Base-by-base conservation (phyloP, 148 eudicot species). In the Rhododendron ovatum region DNA sequence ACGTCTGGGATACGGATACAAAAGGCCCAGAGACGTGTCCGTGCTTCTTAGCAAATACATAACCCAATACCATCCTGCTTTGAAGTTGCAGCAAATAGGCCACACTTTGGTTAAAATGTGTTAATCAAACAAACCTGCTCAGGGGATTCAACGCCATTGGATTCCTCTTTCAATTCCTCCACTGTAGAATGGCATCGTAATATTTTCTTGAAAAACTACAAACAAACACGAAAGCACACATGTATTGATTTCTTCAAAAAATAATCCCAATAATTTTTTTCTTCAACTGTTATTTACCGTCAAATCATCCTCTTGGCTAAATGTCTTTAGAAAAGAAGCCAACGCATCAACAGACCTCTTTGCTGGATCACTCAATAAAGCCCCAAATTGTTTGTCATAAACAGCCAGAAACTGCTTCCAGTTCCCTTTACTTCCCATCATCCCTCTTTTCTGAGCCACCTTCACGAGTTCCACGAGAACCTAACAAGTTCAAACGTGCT, bases 381-480 rank as follows among this genome's bases (percentile, higher is more conserved):
- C 85, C 53, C 99, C 99, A 84, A 92, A 77, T 86, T 91, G 89
- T 88, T 84, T 94, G 86, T 95, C 98, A 84, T 92, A 87, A 82
- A 78, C 86, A 78, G 85, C 85, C 73, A 98, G 84, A 82, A 98
- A 98, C 17, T 95, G 93, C 90, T 98, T 95, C 99, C 99, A 98
- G 45, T 79, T 88, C 63, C 99, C 99, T 61, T 91, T 90, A 15
- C 91, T 95, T 81, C 99, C 99, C 65, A 81, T 55, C 98, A 94
- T 93, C 78, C 91, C 94, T 73, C 82, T 80, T 87, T 93, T 94
- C 84, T 95, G 99, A 33, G 93, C 90, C 90, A 91, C 48, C 89
- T 94, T 98, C 63, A 95, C 98, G 63, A 93, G 87, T 81, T 92
- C 91, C 80, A 91, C 96, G 33, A 95, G 93, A 88, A 88, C 96